Conservation (phyloP, 176 grass and related monocot species). For the Tuctoria greenei region DNA sequence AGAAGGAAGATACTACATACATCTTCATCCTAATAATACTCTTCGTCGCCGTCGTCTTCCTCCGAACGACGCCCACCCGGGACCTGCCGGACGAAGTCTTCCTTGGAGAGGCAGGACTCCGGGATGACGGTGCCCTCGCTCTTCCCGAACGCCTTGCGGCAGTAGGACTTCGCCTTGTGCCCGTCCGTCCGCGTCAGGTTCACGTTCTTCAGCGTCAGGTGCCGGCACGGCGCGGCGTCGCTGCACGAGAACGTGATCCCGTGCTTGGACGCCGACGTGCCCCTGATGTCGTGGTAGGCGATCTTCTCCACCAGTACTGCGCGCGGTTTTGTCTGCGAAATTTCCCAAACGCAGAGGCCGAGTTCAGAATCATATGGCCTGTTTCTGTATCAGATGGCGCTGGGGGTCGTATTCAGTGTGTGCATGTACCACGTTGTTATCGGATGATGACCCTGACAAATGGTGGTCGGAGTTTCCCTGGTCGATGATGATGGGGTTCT, state of each 20-base stretch:
- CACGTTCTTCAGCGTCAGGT: slow-evolving; percentile 23
- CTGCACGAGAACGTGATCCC: slow-evolving; percentile 49
- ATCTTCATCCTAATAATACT: background rate
- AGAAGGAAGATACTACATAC: background rate
- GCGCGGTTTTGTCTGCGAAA: background rate
- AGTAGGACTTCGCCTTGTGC: slow-evolving; percentile 1
- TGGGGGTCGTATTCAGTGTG: background rate
- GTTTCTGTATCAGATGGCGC: background rate
- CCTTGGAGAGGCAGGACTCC: slow-evolving; percentile 36
- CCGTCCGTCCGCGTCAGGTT: slow-evolving; percentile 36
- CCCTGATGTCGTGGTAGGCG: slow-evolving; percentile 44
- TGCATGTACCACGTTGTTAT: slow-evolving; percentile 19
- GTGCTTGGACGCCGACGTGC: slow-evolving; percentile 40
- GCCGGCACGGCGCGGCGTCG: slow-evolving; percentile 37
- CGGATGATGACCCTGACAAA: background rate
- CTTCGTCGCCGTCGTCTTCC: background rate
- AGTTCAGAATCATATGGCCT: background rate
- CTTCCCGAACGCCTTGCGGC: slow-evolving; percentile 37
- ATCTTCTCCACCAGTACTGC: slow-evolving; percentile 34
- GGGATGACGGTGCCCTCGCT: slow-evolving; percentile 34
- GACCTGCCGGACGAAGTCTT: slow-evolving; percentile 21
- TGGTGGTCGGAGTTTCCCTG: slow-evolving; percentile 46
- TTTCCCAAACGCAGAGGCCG: background rate
- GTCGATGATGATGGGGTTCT: slow-evolving; percentile 69
- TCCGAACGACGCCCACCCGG: background rate